phyloP scores from a whole-genome alignment of 441 rosid genomes.

The Arabidopsis hybrid region DNA sequence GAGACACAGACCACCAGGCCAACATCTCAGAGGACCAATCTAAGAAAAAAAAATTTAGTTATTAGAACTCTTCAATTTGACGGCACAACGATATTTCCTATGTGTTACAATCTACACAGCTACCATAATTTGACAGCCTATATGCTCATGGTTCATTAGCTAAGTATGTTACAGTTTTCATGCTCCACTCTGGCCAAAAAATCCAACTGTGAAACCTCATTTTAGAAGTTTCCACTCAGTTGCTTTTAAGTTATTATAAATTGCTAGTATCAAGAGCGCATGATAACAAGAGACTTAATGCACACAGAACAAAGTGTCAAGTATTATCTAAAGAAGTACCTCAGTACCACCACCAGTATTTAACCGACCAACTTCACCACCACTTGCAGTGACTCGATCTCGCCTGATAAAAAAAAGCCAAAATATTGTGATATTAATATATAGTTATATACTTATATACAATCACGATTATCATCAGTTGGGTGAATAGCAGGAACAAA shows the following conservation, averaged over 20 bases:
- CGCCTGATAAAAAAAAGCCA: slow-evolving; percentile 61
- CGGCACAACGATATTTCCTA: not conserved
- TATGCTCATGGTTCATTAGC: not conserved
- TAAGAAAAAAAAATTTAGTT: slow-evolving; percentile 45
- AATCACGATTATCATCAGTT: slow-evolving; percentile 20
- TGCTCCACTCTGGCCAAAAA: not conserved
- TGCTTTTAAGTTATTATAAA: not conserved
- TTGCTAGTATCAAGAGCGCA: not conserved
- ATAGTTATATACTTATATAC: too few relatives aligned
- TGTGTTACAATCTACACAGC: slow-evolving; percentile 10
- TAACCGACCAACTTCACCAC: slow-evolving; percentile 98
- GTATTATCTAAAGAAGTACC: slow-evolving; percentile 55
- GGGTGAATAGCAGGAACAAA: slow-evolving; percentile 16
- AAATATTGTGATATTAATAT: slow-evolving; percentile 27
- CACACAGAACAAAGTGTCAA: slow-evolving; percentile 16
- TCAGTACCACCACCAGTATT: slow-evolving; percentile 98
- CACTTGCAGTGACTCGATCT: slow-evolving; percentile 91
- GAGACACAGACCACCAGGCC: slow-evolving; percentile 99
- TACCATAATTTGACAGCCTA: slow-evolving; percentile 8
- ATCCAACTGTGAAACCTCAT: not conserved
- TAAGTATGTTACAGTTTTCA: not conserved
- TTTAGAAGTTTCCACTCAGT: not conserved
- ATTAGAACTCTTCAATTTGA: slow-evolving; percentile 39
- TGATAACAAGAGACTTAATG: not conserved
- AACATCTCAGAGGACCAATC: slow-evolving; percentile 99